phyloP scores from a whole-genome alignment of 345 rosid species.

The Gossypium arboreum region DNA sequence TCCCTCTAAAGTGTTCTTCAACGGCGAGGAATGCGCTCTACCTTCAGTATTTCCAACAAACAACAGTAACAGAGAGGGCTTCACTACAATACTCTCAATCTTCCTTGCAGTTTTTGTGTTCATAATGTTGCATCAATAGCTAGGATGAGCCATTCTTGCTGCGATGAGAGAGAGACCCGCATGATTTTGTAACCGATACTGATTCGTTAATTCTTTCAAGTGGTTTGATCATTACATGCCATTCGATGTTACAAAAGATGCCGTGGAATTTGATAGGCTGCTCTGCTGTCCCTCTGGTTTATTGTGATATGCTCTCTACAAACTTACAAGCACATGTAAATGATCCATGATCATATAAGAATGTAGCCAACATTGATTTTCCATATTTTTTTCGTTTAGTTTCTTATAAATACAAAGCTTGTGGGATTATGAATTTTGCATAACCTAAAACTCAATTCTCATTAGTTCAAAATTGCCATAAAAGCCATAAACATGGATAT shows the following conservation, averaged over 20 bases:
- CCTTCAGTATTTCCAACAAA: slow-evolving; percentile 54
- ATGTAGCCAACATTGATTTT: slow-evolving; percentile 15
- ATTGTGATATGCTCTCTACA: slow-evolving; percentile 10
- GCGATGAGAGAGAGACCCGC: not conserved
- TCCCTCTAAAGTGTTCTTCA: slow-evolving; percentile 88
- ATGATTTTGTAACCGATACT: slow-evolving; percentile 16
- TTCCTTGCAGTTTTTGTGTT: slow-evolving; percentile 29
- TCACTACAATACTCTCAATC: slow-evolving; percentile 25
- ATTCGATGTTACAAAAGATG: slow-evolving; percentile 7
- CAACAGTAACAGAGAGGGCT: slow-evolving; percentile 31
- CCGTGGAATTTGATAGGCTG: slow-evolving; percentile 6
- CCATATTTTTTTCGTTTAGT: not conserved
- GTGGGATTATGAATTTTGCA: no score
- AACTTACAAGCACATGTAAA: not conserved
- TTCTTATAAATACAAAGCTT: no score
- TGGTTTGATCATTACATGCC: slow-evolving; percentile 17
- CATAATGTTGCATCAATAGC: slow-evolving; percentile 38
- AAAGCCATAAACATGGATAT: no score
- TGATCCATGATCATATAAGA: slow-evolving; percentile 4
- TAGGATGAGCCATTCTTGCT: slow-evolving; percentile 11
- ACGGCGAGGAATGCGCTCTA: slow-evolving; percentile 89
- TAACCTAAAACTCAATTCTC: no score
- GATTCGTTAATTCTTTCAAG: slow-evolving; percentile 33
- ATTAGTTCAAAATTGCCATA: no score
- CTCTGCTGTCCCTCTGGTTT: not conserved